Evolutionary conservation across 345 rosid genomes (phyloP), one percentile per base, ranked within the genome.

Genomic region (Gossypium sturtianum): DNA sequence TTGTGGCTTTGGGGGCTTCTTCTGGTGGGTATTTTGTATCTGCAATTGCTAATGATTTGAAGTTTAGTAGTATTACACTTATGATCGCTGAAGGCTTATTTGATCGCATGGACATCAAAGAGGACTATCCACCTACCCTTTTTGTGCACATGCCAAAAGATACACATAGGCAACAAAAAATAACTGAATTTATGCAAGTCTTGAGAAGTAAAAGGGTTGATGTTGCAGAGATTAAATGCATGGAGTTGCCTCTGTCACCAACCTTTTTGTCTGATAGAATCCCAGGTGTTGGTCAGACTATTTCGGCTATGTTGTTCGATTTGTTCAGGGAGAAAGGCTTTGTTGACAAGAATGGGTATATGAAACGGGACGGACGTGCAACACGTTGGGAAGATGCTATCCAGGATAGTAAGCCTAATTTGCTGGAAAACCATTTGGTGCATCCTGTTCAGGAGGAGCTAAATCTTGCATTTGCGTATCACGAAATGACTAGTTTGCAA

Each of bases 101-200:
- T 63, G 89, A 87, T 79, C 78, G 29, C 43, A 87, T 95, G 75
- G 88, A 85, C 59, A 77, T 91, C 44, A 70, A 17, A 2, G 82
- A 78, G 65, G 74, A 79, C n/a, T 95, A 95, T 76, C 99, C 98
- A 0, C 90, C 97, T 4, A 90, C 96, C 7, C 90, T 95, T 43
- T 95, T 93, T 44, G 94, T 95, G 62, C 98, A 95, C 76, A 93
- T 94, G 99, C 94, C 99, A 8, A 89, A 90, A 86, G 98, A 91
- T 77, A 73, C 76, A 57, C 19, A 48, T 2, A 89, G 96, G 77
- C 90, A 84, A 76, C 91, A 74, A 15, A 93, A 85, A 86, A 89
- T 95, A 72, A 79, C 82, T 75, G 87, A 86, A 75, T 86, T 80
- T 65, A 57, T 89, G 54, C 80, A 82, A 74, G 78, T 78, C 74